These are phyloP conservation scores for Bretschneidera sinensis DNA, from an alignment of 345 rosid species.

Conservation along the genomic window DNA sequence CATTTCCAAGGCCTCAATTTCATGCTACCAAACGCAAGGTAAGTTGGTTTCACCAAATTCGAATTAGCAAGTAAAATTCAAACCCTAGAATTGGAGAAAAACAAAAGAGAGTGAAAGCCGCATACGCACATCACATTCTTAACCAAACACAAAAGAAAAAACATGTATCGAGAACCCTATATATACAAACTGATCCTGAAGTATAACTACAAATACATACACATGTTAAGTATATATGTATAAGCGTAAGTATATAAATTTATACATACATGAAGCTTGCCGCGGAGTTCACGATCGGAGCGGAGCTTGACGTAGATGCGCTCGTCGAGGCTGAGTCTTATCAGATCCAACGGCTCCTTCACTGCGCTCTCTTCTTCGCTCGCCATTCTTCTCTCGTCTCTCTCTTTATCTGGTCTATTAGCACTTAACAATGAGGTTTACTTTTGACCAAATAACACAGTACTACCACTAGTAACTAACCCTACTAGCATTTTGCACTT, in stretches of 20 bases:
- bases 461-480: too few relatives aligned
- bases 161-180: background rate
- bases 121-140: too few relatives aligned
- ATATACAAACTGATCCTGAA: too few relatives aligned
- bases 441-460: too few relatives aligned
- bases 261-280: conserved; percentile 81
- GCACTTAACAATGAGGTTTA: background rate
- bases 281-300: conserved; percentile 98
- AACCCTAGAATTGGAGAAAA: background rate
- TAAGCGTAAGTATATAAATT: too few relatives aligned
- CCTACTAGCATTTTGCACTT: too few relatives aligned
- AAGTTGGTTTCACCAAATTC: too few relatives aligned
- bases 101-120: background rate
- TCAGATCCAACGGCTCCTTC: conserved; percentile 98
- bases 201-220: too few relatives aligned
- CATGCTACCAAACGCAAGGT: too few relatives aligned
- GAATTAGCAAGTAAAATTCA: background rate
- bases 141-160: too few relatives aligned
- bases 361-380: conserved; percentile 93
- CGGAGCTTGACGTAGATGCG: conserved; percentile 99
- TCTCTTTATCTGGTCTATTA: background rate
- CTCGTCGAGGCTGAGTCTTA: conserved; percentile 94
- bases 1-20: too few relatives aligned
- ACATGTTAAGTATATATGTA: too few relatives aligned
- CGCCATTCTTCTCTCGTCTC: conserved; percentile 45